These are phyloP conservation scores for Kalmusia sp. DNA, from an alignment of 2,329 filamentous ascomycete species.

Conservation along the genomic window DNA sequence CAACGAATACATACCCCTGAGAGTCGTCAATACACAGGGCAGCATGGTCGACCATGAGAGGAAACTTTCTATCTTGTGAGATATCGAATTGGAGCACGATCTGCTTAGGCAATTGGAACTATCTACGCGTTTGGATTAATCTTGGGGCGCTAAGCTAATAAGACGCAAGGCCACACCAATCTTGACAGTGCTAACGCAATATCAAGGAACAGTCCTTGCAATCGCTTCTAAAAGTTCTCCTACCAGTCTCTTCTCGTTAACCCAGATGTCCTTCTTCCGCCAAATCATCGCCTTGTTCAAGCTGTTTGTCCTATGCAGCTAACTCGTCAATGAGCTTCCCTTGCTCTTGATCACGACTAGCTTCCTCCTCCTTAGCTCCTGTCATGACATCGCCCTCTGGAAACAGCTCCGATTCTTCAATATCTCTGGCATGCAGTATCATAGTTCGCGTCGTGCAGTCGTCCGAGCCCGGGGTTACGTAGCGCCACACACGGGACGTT, in stretches of 20 bases:
- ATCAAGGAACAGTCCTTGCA: neutral
- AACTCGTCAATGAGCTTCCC: neutral
- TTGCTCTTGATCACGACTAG: neutral
- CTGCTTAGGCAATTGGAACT: too few relatives aligned
- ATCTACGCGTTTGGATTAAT: too few relatives aligned
- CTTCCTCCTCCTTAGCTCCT: neutral
- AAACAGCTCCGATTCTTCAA: conserved; percentile 19
- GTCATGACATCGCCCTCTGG: conserved; percentile 16
- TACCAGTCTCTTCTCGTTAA: neutral
- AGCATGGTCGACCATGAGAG: too few relatives aligned
- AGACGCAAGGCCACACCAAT: too few relatives aligned
- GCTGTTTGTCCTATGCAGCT: too few relatives aligned
- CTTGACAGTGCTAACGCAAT: too few relatives aligned
- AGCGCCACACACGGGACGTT: conserved; percentile 23
- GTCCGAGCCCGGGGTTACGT: conserved; percentile 4
- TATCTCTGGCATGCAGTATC: conserved; percentile 10
- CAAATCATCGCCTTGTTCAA: conserved; percentile 11
- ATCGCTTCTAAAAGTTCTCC: neutral
- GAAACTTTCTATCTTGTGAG: too few relatives aligned
- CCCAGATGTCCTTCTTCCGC: conserved; percentile 15
- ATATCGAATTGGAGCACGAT: too few relatives aligned
- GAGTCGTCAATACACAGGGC: too few relatives aligned
- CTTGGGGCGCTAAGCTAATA: too few relatives aligned
- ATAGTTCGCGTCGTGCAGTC: conserved; percentile 18
- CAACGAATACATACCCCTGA: too few relatives aligned